Conservation (phyloP, 306 rosid species). For the Citrullus amarus region DNA sequence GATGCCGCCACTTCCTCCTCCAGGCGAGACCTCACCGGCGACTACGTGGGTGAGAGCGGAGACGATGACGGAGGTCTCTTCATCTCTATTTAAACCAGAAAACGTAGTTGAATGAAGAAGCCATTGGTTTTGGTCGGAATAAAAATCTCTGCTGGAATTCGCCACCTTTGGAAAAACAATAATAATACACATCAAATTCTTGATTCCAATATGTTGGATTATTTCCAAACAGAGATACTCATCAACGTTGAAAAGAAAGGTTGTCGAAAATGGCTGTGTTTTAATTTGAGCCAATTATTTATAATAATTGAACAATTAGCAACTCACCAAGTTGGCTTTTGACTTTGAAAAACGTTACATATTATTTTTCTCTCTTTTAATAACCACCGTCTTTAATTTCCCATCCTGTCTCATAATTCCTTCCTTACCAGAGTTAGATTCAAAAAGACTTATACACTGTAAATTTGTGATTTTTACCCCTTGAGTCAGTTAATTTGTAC, state of each 20-base stretch:
- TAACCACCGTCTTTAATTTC: no score
- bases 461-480: no score
- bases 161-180: not conserved
- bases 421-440: no score
- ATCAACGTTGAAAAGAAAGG: not conserved
- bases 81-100: slow-evolving; percentile 22
- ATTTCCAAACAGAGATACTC: no score
- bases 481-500: no score
- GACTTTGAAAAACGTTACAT: no score
- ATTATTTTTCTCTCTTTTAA: no score
- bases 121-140: not conserved
- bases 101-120: slow-evolving; percentile 4
- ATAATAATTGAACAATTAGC: no score
- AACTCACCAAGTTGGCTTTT: no score
- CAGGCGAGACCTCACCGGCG: slow-evolving; percentile 12
- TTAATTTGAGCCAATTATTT: no score
- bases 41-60: slow-evolving; percentile 32
- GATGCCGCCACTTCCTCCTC: not conserved
- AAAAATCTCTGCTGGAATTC: not conserved
- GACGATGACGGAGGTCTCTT: slow-evolving; percentile 39
- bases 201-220: not conserved
- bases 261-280: not conserved
- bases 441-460: no score
- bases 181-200: not conserved
- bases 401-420: no score